phyloP scores from a whole-genome alignment of 2,329 filamentous ascomycete species.

The Chrysoporthe cubensis region DNA sequence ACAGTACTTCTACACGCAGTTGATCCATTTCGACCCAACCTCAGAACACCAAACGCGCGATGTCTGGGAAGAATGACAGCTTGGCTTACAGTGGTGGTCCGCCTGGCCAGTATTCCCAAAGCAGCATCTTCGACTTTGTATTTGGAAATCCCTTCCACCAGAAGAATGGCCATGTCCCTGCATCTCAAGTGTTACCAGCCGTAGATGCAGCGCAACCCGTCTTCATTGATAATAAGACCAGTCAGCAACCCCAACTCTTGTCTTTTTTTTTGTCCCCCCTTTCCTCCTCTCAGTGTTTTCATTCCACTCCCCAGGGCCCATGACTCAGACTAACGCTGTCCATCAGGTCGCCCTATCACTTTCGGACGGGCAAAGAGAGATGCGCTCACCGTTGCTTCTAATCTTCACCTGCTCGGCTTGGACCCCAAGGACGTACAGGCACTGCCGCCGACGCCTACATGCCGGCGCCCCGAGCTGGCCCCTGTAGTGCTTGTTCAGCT shows the following conservation, averaged over 20 bases:
- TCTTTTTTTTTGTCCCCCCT: too few species aligned
- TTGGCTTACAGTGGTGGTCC: slow-evolving; percentile 33
- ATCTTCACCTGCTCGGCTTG: slow-evolving; percentile 42
- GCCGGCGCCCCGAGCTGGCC: slow-evolving; percentile 43
- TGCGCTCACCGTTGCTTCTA: slow-evolving; percentile 42
- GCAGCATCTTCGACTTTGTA: slow-evolving; percentile 43
- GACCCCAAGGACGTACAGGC: slow-evolving; percentile 39
- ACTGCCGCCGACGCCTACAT: slow-evolving; percentile 46
- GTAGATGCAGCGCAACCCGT: slow-evolving; percentile 41
- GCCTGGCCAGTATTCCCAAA: slow-evolving; percentile 32
- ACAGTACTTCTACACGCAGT: not conserved
- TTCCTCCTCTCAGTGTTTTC: not conserved
- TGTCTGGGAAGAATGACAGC: slow-evolving; percentile 11
- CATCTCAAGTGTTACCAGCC: slow-evolving; percentile 37
- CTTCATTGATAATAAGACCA: slow-evolving; percentile 46
- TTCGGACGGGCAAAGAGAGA: slow-evolving; percentile 40
- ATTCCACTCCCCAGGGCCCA: too few species aligned
- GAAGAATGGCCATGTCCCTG: slow-evolving; percentile 37
- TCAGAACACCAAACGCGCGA: not conserved
- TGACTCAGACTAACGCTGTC: slow-evolving; percentile 17
- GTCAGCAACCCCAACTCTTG: slow-evolving; percentile 33
- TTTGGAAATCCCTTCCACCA: slow-evolving; percentile 43
- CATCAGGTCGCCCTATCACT: slow-evolving; percentile 42
- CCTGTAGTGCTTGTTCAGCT: slow-evolving; percentile 48
- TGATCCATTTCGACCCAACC: not conserved